Percentiles rank a stretch among this genome's conserved stretches.
Evolutionary conservation across 2,329 filamentous ascomycete genomes (phyloP).

Genomic region (Colletotrichum sp.): DNA sequence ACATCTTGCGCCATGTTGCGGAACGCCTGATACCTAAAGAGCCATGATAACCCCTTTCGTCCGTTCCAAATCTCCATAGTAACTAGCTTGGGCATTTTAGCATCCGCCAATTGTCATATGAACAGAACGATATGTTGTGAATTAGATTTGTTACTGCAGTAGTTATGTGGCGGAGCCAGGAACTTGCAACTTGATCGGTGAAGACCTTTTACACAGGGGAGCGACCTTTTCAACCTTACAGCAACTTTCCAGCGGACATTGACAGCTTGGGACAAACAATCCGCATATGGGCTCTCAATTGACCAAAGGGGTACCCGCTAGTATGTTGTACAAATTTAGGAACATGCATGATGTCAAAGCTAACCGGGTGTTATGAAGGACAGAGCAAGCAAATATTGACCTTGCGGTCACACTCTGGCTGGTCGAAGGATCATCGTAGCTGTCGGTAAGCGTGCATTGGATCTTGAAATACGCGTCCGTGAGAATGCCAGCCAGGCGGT

Average conservation of each 20-base stretch:
- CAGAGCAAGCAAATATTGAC: not conserved
- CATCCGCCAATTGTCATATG: not conserved
- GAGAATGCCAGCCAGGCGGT: not conserved
- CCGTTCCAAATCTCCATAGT: slow-evolving; percentile 41
- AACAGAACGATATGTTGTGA: not conserved
- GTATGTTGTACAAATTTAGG: not conserved
- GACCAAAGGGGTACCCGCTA: not conserved
- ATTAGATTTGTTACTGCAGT: not conserved
- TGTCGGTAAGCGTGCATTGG: no score
- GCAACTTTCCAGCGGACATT: not conserved
- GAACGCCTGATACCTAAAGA: slow-evolving; percentile 33
- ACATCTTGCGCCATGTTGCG: slow-evolving; percentile 18
- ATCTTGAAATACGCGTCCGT: no score
- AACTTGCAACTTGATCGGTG: not conserved
- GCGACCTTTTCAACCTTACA: not conserved
- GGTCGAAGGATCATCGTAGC: not conserved
- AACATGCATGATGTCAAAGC: not conserved
- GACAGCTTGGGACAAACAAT: not conserved
- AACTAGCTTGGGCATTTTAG: slow-evolving; percentile 34
- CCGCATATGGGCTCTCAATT: not conserved
- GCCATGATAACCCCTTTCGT: slow-evolving; percentile 31
- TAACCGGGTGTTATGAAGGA: not conserved
- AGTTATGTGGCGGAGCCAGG: no score
- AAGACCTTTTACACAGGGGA: not conserved
- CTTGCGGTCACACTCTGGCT: not conserved